phyloP scores from a whole-genome alignment of 73 alveolate species.

The Symbiodinium pilosum region DNA sequence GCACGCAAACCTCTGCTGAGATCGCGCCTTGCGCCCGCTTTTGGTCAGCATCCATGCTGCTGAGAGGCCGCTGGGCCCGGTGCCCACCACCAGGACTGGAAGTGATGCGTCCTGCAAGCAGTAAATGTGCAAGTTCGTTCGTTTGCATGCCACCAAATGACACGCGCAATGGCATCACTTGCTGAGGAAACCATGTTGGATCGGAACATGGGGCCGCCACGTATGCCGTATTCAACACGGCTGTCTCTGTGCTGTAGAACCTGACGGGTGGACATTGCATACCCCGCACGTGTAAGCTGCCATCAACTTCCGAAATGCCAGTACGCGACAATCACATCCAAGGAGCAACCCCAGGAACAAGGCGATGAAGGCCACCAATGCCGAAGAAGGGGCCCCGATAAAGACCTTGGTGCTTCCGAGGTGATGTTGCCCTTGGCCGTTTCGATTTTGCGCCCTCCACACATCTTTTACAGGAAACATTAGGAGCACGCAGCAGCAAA shows the following conservation, averaged over 20 bases:
- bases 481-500: no score
- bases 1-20: no score
- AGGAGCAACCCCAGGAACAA: neutral
- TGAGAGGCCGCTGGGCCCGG: conserved; percentile 58
- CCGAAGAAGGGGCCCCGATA: neutral
- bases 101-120: conserved; percentile 15
- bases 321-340: no score
- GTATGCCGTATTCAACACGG: neutral
- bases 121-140: neutral
- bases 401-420: no score
- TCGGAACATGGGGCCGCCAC: conserved; percentile 3
- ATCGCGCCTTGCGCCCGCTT: conserved; percentile 76
- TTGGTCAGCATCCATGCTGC: conserved; percentile 77
- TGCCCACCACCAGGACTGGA: conserved; percentile 73
- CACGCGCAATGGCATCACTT: neutral
- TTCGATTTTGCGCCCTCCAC: no score
- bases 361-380: neutral
- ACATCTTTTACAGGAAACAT: no score
- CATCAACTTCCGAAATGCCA: no score
- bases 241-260: neutral
- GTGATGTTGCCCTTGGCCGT: no score
- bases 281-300: no score
- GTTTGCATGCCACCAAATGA: neutral
- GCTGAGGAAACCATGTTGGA: neutral
- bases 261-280: neutral